Evolutionary conservation across 2,329 filamentous ascomycete species (phyloP).

Genomic region (Colletotrichum sp.): DNA sequence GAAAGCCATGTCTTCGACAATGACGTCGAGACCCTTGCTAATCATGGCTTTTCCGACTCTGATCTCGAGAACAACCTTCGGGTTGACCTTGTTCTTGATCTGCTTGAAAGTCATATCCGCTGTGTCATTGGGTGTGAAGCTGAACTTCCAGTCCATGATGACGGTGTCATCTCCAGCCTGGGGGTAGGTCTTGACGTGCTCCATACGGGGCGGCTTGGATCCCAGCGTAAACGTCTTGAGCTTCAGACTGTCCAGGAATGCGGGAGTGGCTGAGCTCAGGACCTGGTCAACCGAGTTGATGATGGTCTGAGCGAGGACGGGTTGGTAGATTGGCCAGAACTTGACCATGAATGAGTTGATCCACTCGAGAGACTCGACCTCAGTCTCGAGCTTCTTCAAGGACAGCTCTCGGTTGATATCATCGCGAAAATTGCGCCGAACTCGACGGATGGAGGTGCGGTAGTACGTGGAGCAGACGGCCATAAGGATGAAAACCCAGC

Average conservation of each 20-base stretch:
- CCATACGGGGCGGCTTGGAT: slow-evolving; percentile 92
- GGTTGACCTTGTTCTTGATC: slow-evolving; percentile 94
- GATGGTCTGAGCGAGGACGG: slow-evolving; percentile 89
- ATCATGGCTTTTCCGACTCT: slow-evolving; percentile 95
- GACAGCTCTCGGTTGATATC: slow-evolving; percentile 90
- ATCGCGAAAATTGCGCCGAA: slow-evolving; percentile 94
- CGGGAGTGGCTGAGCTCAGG: slow-evolving; percentile 86
- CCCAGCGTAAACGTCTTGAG: slow-evolving; percentile 94
- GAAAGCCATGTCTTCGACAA: slow-evolving; percentile 97
- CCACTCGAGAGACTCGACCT: slow-evolving; percentile 94
- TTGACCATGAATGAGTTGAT: slow-evolving; percentile 99
- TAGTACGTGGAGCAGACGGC: slow-evolving; percentile 94
- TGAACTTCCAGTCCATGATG: slow-evolving; percentile 99
- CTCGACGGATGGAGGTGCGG: slow-evolving; percentile 89
- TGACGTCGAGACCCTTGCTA: slow-evolving; percentile 95
- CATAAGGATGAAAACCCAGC: slow-evolving; percentile 94
- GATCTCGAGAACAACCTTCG: slow-evolving; percentile 94
- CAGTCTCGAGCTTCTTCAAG: slow-evolving; percentile 85
- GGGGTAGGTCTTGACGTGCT: slow-evolving; percentile 98
- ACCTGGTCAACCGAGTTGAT: slow-evolving; percentile 96
- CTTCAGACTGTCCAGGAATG: slow-evolving; percentile 91
- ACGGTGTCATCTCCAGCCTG: slow-evolving; percentile 95
- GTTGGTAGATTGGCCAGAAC: slow-evolving; percentile 99
- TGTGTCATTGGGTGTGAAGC: slow-evolving; percentile 95
- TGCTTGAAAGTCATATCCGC: slow-evolving; percentile 90